Base-by-base conservation (phyloP, 2,329 filamentous ascomycete genomes). In the Xylaria sp. region DNA sequence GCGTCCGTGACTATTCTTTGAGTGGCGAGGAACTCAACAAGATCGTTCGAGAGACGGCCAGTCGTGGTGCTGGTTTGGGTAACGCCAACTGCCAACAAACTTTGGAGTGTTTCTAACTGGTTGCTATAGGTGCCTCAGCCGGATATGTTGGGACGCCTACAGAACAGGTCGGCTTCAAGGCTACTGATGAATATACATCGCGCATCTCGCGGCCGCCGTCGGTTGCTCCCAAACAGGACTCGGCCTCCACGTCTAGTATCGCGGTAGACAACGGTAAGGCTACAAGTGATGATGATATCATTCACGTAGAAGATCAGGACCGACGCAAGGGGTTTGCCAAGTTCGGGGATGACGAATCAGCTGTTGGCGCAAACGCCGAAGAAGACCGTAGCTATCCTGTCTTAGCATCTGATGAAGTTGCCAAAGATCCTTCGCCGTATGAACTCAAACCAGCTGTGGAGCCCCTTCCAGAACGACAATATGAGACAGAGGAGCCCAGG, bases 1-100 rank as follows among this genome's bases (percentile, higher is more conserved):
- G 82, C 52, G 77, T 78, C 58, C 78, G 78, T 58, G 89, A 94
- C 68, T 95, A 89, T 76, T 90, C 91, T 51, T 83, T 96, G 85
- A 94, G 90, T 73, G 92, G 89, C 65, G 90, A 91, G 39, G 90
- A 96, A 67, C 76, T 97, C 63, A 96, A 96, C 74, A 92, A 89
- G 75, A 87, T 97, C 62, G 92, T 97, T 52, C 84, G 87, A 59
- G 83, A 89, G 39, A 91, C 88, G 37, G 83, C 79, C 50, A 80
- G 73, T 63, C 80, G 76, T 62, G 78, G 80, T 50, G 71, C 72
- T 65, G 78, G 77, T 63, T 71, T 79, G 64, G 79, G 79, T 81
- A 79, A 76, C 74, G 69, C 53, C 52, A 60, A 59, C 57, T 57
- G 47, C 50, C 61, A 52, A 48, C 37, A 57, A 62, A 59, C 63